Conservation (phyloP, 805 yeast species). For the Candida ortonii region DNA sequence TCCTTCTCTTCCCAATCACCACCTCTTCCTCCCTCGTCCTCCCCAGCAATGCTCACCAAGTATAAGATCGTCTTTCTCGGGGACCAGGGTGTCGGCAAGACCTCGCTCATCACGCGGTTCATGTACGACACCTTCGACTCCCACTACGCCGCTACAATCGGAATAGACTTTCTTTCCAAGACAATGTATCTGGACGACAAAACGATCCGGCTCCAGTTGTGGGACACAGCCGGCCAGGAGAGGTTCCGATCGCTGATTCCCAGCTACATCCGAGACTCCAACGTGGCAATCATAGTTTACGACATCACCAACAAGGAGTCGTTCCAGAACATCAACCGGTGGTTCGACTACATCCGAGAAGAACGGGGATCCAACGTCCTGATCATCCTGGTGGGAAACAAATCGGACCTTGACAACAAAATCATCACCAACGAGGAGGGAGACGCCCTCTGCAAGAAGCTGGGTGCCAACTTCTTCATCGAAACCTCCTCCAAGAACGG, state of each 20-base stretch:
- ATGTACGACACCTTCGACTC: slow-evolving; percentile 98
- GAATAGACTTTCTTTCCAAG: slow-evolving; percentile 89
- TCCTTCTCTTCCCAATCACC: too few species aligned
- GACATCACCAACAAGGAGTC: slow-evolving; percentile 86
- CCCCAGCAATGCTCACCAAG: slow-evolving; percentile 46
- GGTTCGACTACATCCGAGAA: slow-evolving; percentile 93
- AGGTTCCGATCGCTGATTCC: slow-evolving; percentile 93
- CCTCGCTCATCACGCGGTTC: slow-evolving; percentile 93
- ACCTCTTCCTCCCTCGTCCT: neutral
- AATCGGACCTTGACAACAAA: slow-evolving; percentile 80
- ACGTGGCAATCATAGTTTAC: slow-evolving; percentile 95
- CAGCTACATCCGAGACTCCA: slow-evolving; percentile 90
- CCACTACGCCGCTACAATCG: slow-evolving; percentile 94
- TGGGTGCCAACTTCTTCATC: slow-evolving; percentile 76
- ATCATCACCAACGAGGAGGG: slow-evolving; percentile 85
- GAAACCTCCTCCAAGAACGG: slow-evolving; percentile 96
- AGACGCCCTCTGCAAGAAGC: slow-evolving; percentile 64
- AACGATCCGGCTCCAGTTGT: slow-evolving; percentile 88
- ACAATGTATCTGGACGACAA: slow-evolving; percentile 96
- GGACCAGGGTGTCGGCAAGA: slow-evolving; percentile 97
- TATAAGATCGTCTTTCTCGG: slow-evolving; percentile 93
- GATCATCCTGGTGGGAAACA: slow-evolving; percentile 88
- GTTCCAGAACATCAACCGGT: slow-evolving; percentile 78
- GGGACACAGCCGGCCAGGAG: slow-evolving; percentile 99
- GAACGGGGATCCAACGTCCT: slow-evolving; percentile 91